Conservation (phyloP, 495 filamentous ascomycete genomes). For the Neurospora intermedia region DNA sequence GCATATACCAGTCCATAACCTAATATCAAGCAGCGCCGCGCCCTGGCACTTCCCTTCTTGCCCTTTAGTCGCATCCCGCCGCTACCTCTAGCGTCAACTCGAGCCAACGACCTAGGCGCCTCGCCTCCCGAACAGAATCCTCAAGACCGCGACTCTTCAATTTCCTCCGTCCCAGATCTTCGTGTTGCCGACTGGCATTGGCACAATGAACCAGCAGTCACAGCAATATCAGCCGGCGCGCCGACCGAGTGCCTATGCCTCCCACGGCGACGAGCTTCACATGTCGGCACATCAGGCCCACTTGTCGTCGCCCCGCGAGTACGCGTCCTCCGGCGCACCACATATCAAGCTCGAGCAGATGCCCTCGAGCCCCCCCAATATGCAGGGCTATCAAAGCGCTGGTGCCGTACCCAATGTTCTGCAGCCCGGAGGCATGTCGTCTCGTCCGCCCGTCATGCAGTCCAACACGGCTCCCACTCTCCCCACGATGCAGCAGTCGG, state of each 20-base stretch:
- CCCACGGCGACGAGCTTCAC: constrained; percentile 63
- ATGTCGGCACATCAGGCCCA: constrained; percentile 43
- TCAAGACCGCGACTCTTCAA: neutral
- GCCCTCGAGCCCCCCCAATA: constrained; percentile 26
- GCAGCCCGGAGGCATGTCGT: constrained; percentile 45
- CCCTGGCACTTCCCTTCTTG: neutral
- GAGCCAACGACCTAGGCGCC: neutral
- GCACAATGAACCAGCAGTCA: constrained; percentile 42
- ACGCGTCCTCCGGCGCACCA: constrained; percentile 36
- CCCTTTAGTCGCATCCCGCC: constrained; percentile 2
- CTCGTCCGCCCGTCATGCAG: constrained; percentile 54
- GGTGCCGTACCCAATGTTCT: constrained; percentile 57
- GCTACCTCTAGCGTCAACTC: constrained; percentile 1
- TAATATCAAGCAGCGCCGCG: neutral
- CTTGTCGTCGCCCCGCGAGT: constrained; percentile 40
- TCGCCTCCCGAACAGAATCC: neutral
- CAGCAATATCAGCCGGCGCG: constrained; percentile 34
- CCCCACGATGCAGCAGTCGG: constrained; percentile 60
- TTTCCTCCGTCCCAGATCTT: neutral
- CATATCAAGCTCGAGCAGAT: constrained; percentile 25
- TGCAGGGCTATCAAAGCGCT: constrained; percentile 45
- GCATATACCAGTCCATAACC: neutral
- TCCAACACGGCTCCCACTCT: constrained; percentile 61
- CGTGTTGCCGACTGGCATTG: neutral
- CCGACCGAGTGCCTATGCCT: constrained; percentile 32